These are phyloP conservation scores for Cryphonectria carpinicola DNA, from an alignment of 2,329 filamentous ascomycete genomes.

Conservation along the genomic window DNA sequence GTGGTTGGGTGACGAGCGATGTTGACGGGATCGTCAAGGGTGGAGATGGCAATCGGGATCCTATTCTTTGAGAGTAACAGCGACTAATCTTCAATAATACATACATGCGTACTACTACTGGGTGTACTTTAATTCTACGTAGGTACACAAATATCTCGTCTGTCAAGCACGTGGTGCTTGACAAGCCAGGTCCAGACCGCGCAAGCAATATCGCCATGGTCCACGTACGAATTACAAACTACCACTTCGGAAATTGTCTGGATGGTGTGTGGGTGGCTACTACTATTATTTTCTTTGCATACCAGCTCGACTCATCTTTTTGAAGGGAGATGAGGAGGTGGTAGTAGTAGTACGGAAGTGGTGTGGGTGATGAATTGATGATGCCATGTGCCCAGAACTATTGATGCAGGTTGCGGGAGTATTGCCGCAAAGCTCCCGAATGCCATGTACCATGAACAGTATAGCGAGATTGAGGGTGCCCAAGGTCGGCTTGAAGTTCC, in stretches of 20 bases:
- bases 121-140: neutral
- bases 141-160: neutral
- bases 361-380: neutral
- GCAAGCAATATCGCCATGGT: constrained; percentile 2
- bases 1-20: constrained; percentile 66
- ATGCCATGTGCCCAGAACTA: neutral
- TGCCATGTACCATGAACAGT: neutral
- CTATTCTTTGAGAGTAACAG: constrained; percentile 34
- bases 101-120: neutral
- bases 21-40: constrained; percentile 57
- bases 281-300: neutral
- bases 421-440: neutral
- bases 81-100: neutral
- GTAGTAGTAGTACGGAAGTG: neutral
- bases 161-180: constrained; percentile 6
- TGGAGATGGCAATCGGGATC: constrained; percentile 45
- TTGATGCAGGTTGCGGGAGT: neutral
- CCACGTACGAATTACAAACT: neutral
- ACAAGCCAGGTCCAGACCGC: constrained; percentile 7
- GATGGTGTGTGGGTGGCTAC: neutral
- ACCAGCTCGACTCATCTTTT: neutral
- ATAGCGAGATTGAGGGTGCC: neutral
- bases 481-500: no score
- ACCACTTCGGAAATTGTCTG: constrained; percentile 4
- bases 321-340: neutral